A percentile compares a stretch with the other conserved stretches of the same genome.
These are phyloP conservation scores for Arabidopsis suecica DNA, from an alignment of 345 rosid species.

Conservation along the genomic window DNA sequence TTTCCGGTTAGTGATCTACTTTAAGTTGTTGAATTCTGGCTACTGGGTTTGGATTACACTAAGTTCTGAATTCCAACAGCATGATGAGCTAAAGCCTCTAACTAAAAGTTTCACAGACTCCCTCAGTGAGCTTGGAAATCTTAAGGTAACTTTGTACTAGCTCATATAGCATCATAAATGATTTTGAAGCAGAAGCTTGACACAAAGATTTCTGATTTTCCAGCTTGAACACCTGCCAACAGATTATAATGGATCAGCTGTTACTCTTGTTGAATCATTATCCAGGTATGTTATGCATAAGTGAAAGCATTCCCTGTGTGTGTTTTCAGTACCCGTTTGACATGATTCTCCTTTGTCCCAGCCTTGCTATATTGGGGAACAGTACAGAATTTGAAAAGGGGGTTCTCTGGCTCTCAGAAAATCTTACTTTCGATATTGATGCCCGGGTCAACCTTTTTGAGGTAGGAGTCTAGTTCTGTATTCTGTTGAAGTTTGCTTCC, in stretches of 20 bases:
- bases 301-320: slow-evolving; percentile 10
- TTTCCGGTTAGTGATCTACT: slow-evolving; percentile 72
- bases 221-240: slow-evolving; percentile 92
- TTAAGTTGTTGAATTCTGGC: slow-evolving; percentile 15
- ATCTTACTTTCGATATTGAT: slow-evolving; percentile 80
- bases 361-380: slow-evolving; percentile 93
- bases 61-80: slow-evolving; percentile 54
- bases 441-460: slow-evolving; percentile 93
- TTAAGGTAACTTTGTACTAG: slow-evolving; percentile 58
- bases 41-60: slow-evolving; percentile 25
- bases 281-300: slow-evolving; percentile 61
- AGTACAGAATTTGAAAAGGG: slow-evolving; percentile 84
- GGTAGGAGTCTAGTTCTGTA: slow-evolving; percentile 43
- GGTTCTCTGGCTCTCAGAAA: slow-evolving; percentile 84
- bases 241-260: slow-evolving; percentile 88
- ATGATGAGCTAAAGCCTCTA: slow-evolving; percentile 94
- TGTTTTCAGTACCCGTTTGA: slow-evolving; percentile 19
- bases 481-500: slow-evolving; percentile 18
- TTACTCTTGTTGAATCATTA: slow-evolving; percentile 86
- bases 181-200: slow-evolving; percentile 30
- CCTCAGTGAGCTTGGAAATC: slow-evolving; percentile 94
- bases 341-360: slow-evolving; percentile 48
- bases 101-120: slow-evolving; percentile 86
- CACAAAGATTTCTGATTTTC: slow-evolving; percentile 44
- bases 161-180: neutral